A percentile compares a stretch with the other conserved stretches of the same genome.
These are phyloP conservation scores for Alternaria arborescens DNA, from an alignment of 2,329 filamentous ascomycete genomes.

Conservation along the genomic window DNA sequence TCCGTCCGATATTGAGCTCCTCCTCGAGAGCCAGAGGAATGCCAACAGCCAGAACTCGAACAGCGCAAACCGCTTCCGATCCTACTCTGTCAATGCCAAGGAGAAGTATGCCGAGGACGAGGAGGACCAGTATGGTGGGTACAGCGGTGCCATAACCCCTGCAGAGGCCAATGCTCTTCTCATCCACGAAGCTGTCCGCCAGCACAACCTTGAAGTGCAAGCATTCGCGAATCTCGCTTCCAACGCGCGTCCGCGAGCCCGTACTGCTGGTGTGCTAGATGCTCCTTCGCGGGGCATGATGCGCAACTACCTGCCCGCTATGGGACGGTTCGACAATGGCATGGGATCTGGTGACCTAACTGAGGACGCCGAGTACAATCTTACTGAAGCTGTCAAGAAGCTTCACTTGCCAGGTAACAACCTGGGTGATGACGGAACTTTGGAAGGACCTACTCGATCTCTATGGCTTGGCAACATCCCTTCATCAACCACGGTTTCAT, in stretches of 20 bases:
- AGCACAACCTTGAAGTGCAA: constrained; percentile 92
- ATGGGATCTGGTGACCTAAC: constrained; percentile 78
- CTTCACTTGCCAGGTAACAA: constrained; percentile 69
- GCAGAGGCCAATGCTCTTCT: constrained; percentile 67
- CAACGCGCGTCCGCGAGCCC: constrained; percentile 82
- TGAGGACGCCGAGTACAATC: constrained; percentile 79
- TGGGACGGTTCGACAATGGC: constrained; percentile 65
- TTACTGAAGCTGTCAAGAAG: constrained; percentile 82
- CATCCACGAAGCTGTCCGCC: constrained; percentile 78
- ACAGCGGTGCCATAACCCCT: constrained; percentile 68
- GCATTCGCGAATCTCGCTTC: constrained; percentile 87
- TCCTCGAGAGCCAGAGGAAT: constrained; percentile 61
- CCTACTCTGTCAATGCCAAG: constrained; percentile 98
- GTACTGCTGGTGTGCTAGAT: constrained; percentile 91
- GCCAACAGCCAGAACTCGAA: constrained; percentile 69
- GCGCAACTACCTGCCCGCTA: constrained; percentile 76
- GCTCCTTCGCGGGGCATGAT: constrained; percentile 71
- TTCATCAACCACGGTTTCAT: constrained; percentile 94
- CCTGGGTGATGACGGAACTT: constrained; percentile 76
- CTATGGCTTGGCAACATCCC: constrained; percentile 98
- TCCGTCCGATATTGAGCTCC: constrained; percentile 63
- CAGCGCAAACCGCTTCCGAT: constrained; percentile 85
- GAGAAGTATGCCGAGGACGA: constrained; percentile 95
- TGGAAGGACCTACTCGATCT: constrained; percentile 90
- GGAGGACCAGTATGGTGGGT: constrained; percentile 73